These are phyloP conservation scores for Paradendryphiella salina DNA, from an alignment of 2,329 filamentous ascomycete species.

Conservation along the genomic window DNA sequence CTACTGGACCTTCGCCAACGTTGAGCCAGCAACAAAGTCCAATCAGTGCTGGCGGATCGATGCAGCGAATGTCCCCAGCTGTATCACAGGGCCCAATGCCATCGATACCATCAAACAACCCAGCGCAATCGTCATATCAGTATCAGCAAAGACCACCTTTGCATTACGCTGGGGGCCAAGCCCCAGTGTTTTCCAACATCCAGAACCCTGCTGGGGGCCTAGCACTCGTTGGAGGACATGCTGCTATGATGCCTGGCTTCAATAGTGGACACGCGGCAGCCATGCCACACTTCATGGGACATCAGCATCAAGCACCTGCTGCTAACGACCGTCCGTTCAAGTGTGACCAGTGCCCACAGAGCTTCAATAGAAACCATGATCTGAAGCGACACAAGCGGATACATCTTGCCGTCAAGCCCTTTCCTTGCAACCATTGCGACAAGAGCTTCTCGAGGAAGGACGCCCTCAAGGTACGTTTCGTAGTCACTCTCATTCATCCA, in stretches of 20 bases:
- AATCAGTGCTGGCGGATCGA: constrained; percentile 51
- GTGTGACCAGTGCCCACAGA: constrained; percentile 88
- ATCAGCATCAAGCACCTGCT: constrained; percentile 55
- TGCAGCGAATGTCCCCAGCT: constrained; percentile 58
- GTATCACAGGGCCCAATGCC: constrained; percentile 50
- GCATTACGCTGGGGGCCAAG: constrained; percentile 53
- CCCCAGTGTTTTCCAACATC: constrained; percentile 77
- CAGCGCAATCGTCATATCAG: constrained; percentile 50
- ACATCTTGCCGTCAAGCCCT: constrained; percentile 93
- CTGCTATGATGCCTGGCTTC: constrained; percentile 61
- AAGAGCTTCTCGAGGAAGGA: constrained; percentile 98
- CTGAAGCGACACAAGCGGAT: constrained; percentile 95
- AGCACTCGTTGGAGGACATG: constrained; percentile 66
- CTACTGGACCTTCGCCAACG: constrained; percentile 54
- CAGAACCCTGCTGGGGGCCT: constrained; percentile 73
- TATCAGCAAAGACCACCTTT: constrained; percentile 53
- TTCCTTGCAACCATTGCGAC: constrained; percentile 86
- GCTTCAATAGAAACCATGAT: constrained; percentile 95
- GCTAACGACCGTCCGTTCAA: constrained; percentile 86
- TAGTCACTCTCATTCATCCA: constrained; percentile 21
- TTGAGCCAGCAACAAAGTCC: constrained; percentile 52
- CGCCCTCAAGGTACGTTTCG: constrained; percentile 79
- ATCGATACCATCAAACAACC: constrained; percentile 53
- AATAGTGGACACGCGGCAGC: constrained; percentile 65
- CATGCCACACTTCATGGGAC: constrained; percentile 65